A percentile compares a stretch with the other conserved stretches of the same genome.
These are phyloP conservation scores for Cordyceps farinosa DNA, from an alignment of 2,329 filamentous ascomycete genomes.

Conservation along the genomic window DNA sequence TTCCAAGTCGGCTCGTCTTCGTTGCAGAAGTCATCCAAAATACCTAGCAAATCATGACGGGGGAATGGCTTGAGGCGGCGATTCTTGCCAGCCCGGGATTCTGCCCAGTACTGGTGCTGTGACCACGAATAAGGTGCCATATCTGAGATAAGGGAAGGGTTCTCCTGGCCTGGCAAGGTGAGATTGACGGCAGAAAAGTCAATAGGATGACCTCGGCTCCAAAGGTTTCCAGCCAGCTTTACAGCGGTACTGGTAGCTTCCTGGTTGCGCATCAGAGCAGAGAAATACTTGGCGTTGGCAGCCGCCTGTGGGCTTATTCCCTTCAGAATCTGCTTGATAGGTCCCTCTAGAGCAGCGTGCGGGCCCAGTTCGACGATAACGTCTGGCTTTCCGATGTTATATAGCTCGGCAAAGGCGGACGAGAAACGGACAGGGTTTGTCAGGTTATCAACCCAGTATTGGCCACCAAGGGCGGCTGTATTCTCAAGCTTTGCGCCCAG, in stretches of 20 bases:
- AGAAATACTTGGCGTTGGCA: conserved; percentile 40
- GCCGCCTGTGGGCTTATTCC: conserved; percentile 38
- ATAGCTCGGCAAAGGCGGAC: conserved; percentile 30
- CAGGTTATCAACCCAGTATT: conserved; percentile 46
- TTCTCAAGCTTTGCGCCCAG: conserved; percentile 39
- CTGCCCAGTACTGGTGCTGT: conserved; percentile 45
- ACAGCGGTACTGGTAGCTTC: conserved; percentile 44
- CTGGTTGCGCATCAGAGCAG: conserved; percentile 49
- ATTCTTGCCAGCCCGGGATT: conserved; percentile 41
- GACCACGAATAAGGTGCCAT: conserved; percentile 48
- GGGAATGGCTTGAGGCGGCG: conserved; percentile 39
- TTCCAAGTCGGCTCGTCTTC: conserved; percentile 47
- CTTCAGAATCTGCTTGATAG: conserved; percentile 49
- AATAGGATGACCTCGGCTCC: conserved; percentile 41
- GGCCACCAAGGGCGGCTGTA: conserved; percentile 32
- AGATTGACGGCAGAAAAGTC: conserved; percentile 47
- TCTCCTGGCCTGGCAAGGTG: conserved; percentile 17
- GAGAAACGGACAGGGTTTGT: conserved; percentile 43
- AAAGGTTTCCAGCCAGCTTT: conserved; percentile 43
- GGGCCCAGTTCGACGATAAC: conserved; percentile 47
- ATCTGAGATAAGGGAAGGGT: conserved; percentile 36
- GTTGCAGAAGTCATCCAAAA: conserved; percentile 41
- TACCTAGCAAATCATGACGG: conserved; percentile 46
- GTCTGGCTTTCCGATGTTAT: conserved; percentile 25
- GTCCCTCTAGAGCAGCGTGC: conserved; percentile 47